Percentiles rank a stretch among this genome's conserved stretches.
phyloP scores from a whole-genome alignment of 148 eudicot species.

The Beta vulgaris region DNA sequence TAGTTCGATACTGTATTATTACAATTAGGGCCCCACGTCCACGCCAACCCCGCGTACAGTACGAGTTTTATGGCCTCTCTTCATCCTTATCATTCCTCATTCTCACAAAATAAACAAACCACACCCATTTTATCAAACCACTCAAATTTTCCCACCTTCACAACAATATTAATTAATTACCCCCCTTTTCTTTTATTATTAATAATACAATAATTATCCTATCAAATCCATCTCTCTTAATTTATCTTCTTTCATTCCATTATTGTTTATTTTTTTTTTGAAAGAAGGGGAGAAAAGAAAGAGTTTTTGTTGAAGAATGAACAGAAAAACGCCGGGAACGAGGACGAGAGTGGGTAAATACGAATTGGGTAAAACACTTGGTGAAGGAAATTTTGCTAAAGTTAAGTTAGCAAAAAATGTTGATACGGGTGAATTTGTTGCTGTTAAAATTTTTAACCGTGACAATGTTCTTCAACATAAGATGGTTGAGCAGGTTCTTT shows the following conservation, averaged over 20 bases:
- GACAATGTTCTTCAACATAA: conserved; percentile 63
- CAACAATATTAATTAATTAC: too few species aligned
- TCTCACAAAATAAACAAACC: too few species aligned
- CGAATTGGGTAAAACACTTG: conserved; percentile 75
- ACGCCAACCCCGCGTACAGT: not conserved
- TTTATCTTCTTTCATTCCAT: too few species aligned
- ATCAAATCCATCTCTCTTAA: too few species aligned
- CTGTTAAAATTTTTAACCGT: conserved; percentile 78
- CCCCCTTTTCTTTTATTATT: too few species aligned
- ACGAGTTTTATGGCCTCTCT: not conserved
- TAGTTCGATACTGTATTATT: too few species aligned
- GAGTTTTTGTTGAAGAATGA: conserved; percentile 32
- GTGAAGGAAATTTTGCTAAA: conserved; percentile 82
- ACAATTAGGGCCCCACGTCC: not conserved
- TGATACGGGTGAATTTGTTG: conserved; percentile 51
- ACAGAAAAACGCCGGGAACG: conserved; percentile 23
- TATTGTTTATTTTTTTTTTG: too few species aligned
- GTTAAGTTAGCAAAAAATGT: conserved; percentile 66
- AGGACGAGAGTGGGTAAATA: conserved; percentile 78
- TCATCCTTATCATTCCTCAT: not conserved
- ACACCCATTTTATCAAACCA: too few species aligned
- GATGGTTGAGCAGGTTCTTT: conserved; percentile 72
- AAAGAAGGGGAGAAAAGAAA: not conserved
- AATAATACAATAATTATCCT: too few species aligned
- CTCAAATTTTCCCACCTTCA: too few species aligned